phyloP scores from a whole-genome alignment of 352 stramenopile species.

The Globisporangium megalacanthum region DNA sequence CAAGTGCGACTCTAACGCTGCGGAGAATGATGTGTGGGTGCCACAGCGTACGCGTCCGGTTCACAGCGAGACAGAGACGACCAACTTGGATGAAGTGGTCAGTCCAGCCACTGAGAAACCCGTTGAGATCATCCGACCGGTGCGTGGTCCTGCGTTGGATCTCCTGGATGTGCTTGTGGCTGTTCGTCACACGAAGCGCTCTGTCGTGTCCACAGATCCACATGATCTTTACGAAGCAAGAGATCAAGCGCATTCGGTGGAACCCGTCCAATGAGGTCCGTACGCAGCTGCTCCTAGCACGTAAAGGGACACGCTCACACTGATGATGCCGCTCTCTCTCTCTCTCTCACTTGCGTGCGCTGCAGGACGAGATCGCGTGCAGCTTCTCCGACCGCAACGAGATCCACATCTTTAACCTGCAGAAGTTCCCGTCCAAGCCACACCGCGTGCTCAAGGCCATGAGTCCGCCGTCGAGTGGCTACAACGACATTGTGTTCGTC shows the following conservation, averaged over 20 bases:
- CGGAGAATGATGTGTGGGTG: not conserved
- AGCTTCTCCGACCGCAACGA: conserved; percentile 71
- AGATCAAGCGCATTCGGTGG: conserved; percentile 73
- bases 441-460: conserved; percentile 54
- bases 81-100: not conserved
- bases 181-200: not conserved
- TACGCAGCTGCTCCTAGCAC: not conserved
- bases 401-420: conserved; percentile 67
- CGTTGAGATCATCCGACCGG: conserved; percentile 28
- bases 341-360: not conserved
- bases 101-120: not conserved
- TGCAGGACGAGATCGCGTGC: conserved; percentile 67
- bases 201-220: conserved; percentile 37
- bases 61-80: not conserved
- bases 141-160: conserved; percentile 10
- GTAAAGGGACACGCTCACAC: not conserved
- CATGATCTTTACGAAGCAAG: conserved; percentile 60
- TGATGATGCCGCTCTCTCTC: not conserved
- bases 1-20: not conserved
- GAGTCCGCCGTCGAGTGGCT: conserved; percentile 66
- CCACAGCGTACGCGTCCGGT: too few relatives aligned
- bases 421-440: conserved; percentile 63
- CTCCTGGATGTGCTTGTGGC: not conserved
- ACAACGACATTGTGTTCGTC: conserved; percentile 73
- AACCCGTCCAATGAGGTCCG: conserved; percentile 63